Conservation (phyloP, 352 stramenopile genomes). For the Phytopythium chamaehyphon region DNA sequence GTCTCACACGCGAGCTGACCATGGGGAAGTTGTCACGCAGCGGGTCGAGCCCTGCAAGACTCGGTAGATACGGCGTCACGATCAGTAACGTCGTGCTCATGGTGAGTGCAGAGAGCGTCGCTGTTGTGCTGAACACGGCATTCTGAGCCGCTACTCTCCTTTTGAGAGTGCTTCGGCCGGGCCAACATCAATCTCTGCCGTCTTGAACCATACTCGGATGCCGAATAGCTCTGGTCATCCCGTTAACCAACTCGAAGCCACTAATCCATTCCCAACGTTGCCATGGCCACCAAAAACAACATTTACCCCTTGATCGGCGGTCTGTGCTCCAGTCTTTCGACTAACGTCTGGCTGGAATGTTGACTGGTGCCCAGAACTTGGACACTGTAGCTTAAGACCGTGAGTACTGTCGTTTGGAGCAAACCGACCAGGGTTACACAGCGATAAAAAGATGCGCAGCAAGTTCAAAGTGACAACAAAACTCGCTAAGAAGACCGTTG, state of each 20-base stretch:
- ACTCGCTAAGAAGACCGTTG: too few species aligned
- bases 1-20: too few species aligned
- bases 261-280: slow-evolving; percentile 59
- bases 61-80: slow-evolving; percentile 60
- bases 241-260: slow-evolving; percentile 42
- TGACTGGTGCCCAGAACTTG: too few species aligned
- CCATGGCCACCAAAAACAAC: slow-evolving; percentile 62
- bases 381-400: too few species aligned
- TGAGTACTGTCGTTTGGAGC: too few species aligned
- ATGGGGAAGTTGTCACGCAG: slow-evolving; percentile 5
- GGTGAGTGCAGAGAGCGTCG: too few species aligned
- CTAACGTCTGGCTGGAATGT: slow-evolving; percentile 73
- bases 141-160: slow-evolving; percentile 1
- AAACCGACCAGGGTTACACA: too few species aligned
- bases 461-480: too few species aligned
- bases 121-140: too few species aligned
- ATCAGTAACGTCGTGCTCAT: slow-evolving; percentile 64
- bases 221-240: slow-evolving; percentile 44
- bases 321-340: slow-evolving; percentile 65
- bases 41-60: slow-evolving; percentile 52
- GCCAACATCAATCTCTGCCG: too few species aligned
- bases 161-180: slow-evolving; percentile 49
- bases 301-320: slow-evolving; percentile 72
- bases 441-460: too few species aligned
- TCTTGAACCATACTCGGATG: slow-evolving; percentile 78